Percentiles rank a stretch among this genome's conserved stretches.
These are phyloP conservation scores for Neofusicoccum sp. DNA, from an alignment of 2,329 filamentous ascomycete genomes.

Conservation along the genomic window DNA sequence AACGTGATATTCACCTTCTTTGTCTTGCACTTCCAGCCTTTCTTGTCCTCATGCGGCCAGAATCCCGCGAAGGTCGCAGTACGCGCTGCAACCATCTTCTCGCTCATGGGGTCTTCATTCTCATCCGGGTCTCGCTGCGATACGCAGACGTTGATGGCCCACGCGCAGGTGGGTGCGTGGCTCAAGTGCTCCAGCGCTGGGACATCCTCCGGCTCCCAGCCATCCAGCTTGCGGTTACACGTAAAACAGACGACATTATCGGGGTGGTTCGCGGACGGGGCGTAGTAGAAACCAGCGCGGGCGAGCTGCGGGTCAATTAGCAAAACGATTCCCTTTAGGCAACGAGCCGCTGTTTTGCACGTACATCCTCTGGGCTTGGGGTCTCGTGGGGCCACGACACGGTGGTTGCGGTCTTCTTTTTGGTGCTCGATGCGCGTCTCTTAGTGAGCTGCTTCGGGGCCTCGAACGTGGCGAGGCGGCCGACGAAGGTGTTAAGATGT, in stretches of 20 bases:
- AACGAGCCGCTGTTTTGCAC: constrained; percentile 24
- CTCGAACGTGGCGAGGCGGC: constrained; percentile 80
- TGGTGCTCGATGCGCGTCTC: constrained; percentile 68
- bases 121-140: constrained; percentile 63
- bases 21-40: constrained; percentile 85
- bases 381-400: constrained; percentile 75
- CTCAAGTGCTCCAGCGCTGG: constrained; percentile 83
- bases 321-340: background rate
- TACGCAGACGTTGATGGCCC: constrained; percentile 68
- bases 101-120: constrained; percentile 72
- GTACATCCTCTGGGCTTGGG: constrained; percentile 66
- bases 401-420: constrained; percentile 61
- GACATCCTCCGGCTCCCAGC: constrained; percentile 87
- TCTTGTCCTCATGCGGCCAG: constrained; percentile 90
- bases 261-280: constrained; percentile 70
- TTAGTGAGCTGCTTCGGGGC: constrained; percentile 64
- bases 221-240: constrained; percentile 81
- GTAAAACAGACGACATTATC: constrained; percentile 92
- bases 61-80: constrained; percentile 78
- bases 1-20: constrained; percentile 66
- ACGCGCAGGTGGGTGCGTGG: constrained; percentile 81
- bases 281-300: constrained; percentile 87
- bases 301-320: constrained; percentile 66
- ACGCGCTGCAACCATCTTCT: constrained; percentile 74
- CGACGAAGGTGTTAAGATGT: constrained; percentile 66